Conservation (phyloP, 2,329 filamentous ascomycete species). For the Fusarium verrucosum region DNA sequence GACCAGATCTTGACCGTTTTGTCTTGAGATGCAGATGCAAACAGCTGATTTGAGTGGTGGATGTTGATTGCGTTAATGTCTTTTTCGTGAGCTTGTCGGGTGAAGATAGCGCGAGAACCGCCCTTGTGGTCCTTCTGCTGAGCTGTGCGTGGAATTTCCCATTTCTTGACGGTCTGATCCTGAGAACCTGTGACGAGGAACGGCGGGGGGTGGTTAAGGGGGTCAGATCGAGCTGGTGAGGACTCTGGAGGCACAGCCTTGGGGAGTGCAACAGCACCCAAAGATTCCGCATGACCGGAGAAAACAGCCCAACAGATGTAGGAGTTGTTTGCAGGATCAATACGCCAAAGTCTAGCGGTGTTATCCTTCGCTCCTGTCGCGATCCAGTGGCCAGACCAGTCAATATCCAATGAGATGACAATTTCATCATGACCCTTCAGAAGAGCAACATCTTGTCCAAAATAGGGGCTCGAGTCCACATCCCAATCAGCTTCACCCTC, state of each 20-base stretch:
- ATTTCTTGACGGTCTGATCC: constrained; percentile 93
- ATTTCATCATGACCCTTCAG: constrained; percentile 95
- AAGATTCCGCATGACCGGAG: constrained; percentile 91
- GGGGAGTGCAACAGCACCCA: constrained; percentile 88
- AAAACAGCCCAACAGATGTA: constrained; percentile 85
- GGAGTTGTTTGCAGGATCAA: constrained; percentile 78
- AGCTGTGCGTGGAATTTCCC: constrained; percentile 76
- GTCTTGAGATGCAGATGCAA: constrained; percentile 96
- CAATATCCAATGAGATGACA: constrained; percentile 90
- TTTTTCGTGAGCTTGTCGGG: constrained; percentile 96
- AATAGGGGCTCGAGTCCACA: constrained; percentile 64
- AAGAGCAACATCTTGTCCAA: constrained; percentile 87
- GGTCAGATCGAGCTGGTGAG: constrained; percentile 76
- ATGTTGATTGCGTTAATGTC: constrained; percentile 96
- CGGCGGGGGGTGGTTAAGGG: constrained; percentile 79
- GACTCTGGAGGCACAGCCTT: constrained; percentile 72
- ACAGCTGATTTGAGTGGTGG: constrained; percentile 77
- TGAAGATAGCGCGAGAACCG: constrained; percentile 76
- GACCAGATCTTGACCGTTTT: constrained; percentile 98
- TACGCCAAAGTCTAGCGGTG: constrained; percentile 86
- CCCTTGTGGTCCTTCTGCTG: constrained; percentile 58
- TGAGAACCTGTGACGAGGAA: constrained; percentile 94
- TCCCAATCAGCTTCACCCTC: constrained; percentile 36
- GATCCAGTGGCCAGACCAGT: constrained; percentile 98
- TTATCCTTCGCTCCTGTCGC: constrained; percentile 98